Base-by-base conservation (phyloP, 225 moss, liverwort and hornwort species). In the Anthoceros angustus region DNA sequence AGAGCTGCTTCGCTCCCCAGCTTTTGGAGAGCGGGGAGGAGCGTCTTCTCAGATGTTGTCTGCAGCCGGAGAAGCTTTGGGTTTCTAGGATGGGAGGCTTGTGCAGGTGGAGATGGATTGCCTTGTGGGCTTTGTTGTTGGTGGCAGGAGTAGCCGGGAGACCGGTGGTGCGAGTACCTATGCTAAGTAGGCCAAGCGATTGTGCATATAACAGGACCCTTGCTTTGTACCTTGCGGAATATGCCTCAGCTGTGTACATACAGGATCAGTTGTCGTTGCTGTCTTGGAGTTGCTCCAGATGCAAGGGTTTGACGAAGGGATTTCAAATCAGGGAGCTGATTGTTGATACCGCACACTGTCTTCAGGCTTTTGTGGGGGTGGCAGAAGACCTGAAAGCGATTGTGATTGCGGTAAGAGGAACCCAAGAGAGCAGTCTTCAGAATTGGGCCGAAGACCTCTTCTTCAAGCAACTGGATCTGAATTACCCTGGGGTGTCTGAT, bases 361-460 rank as follows among this genome's bases (percentile, higher is more conserved):
- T 98, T 68, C 87, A 98, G 80, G 87, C 88, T 63, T 98, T 83
- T 72, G 92, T 98, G 69, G 95, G 95, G 55, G 75, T 98, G 16
- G 88, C 86, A 20, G 88, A 92, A 70, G 75, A 87, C 63, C 73
- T 92, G 76, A 87, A 83, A 64, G 80, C 88, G 9, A 77, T 83
- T 63, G 70, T 98, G 24, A 74, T 98, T 71, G 76, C 95, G n/a
- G 88, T 92, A 69, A 86, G 95, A 62, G 91, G 92, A 67, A 92
- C 95, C 62, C 95, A 87, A 60, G 82, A 86, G 68, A 26, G 43
- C 77, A 92, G 92, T 66, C 76, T 85, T 66, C 83, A 87, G 65
- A 95, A 95, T 70, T 95, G 95, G 95, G 86, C 80, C 0, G 91
- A 81, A 74, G 84, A 98, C 69, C 79, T 98, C 61, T 89, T 86